Evolutionary conservation across 1,139 yeast species (phyloP).

Genomic region (Saccharomyces hybrid): DNA sequence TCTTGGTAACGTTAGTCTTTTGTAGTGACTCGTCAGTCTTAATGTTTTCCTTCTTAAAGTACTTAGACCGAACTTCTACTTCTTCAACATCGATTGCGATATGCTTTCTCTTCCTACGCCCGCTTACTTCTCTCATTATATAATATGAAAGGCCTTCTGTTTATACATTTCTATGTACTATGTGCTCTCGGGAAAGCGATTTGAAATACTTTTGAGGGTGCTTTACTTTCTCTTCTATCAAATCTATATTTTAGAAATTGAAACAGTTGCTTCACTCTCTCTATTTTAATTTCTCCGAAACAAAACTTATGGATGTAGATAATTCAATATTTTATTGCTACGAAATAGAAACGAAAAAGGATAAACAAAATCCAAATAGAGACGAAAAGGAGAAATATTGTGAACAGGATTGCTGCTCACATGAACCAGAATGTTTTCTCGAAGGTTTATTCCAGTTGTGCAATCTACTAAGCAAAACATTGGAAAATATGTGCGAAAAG

Average conservation of each 20-base stretch:
- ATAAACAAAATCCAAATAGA: neutral
- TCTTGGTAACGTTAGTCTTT: neutral
- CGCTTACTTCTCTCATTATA: constrained; percentile 2
- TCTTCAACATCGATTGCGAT: constrained; percentile 13
- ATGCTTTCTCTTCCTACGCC: constrained; percentile 9
- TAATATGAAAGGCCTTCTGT: neutral
- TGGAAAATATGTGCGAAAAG: neutral
- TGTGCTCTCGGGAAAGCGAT: neutral
- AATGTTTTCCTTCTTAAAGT: constrained; percentile 14
- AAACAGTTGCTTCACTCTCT: neutral
- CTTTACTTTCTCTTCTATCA: neutral
- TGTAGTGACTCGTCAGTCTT: neutral
- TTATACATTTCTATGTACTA: neutral
- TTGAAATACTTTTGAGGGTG: neutral
- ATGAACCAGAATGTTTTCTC: constrained; percentile 9
- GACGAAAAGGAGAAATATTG: neutral
- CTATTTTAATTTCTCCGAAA: neutral
- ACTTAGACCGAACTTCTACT: constrained; percentile 9
- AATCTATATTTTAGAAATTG: neutral
- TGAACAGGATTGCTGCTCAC: neutral
- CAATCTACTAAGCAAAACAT: neutral
- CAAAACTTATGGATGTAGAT: neutral
- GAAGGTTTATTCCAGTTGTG: constrained; percentile 14
- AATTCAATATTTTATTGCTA: neutral
- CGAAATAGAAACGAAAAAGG: neutral